phyloP scores from a whole-genome alignment of 2,329 filamentous ascomycete species.

The Botrytis medusae region DNA sequence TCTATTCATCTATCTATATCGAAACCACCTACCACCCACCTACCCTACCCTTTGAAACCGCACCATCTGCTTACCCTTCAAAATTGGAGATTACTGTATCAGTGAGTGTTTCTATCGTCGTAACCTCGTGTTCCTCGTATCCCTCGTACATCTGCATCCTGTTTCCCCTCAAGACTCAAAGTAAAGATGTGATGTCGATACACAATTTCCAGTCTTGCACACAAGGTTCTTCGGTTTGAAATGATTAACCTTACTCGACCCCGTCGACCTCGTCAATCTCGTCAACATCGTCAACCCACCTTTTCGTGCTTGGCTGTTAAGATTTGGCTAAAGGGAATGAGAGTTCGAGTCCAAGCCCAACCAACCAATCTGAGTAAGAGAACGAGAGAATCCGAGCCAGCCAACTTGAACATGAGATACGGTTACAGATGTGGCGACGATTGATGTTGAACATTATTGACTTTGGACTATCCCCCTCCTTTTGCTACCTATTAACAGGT shows the following conservation, averaged over 20 bases:
- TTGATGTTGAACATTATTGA: neutral
- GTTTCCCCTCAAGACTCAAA: neutral
- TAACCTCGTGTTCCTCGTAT: neutral
- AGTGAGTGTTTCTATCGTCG: neutral
- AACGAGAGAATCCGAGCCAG: neutral
- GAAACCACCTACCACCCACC: neutral
- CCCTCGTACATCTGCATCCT: neutral
- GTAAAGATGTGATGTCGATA: neutral
- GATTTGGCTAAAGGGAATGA: neutral
- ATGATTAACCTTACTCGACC: neutral
- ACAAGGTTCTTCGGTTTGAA: neutral
- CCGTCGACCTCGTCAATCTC: neutral
- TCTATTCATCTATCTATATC: neutral
- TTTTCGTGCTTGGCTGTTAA: neutral
- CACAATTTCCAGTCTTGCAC: neutral
- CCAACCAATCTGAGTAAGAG: neutral
- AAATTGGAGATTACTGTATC: neutral
- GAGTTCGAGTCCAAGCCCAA: neutral
- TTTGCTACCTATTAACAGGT: neutral
- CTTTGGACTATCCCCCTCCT: neutral
- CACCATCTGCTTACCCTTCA: neutral
- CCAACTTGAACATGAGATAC: neutral
- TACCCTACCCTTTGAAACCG: neutral
- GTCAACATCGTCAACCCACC: neutral
- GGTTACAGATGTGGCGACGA: neutral